Evolutionary conservation across 345 rosid species (phyloP), one percentile per base, ranked within the genome.

Genomic region (Eutrema yunnanense): DNA sequence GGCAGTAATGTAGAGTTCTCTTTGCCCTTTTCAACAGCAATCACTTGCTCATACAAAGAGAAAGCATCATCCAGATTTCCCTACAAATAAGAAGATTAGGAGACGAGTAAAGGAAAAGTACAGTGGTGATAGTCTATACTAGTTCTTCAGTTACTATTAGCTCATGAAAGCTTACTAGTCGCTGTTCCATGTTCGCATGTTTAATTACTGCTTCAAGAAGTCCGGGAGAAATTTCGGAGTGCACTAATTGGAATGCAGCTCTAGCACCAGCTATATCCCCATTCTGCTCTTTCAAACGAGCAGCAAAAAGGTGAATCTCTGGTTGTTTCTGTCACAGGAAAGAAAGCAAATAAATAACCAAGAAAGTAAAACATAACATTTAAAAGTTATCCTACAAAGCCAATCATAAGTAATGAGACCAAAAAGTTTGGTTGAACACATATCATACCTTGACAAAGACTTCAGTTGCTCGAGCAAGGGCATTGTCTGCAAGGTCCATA

Each of bases 141-240:
- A 62, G 41, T 74, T 59, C 19, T 63, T 55, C 11, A 81, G 27
- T 14, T 60, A 69, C 55, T 52, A 66, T 27, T 65, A 48, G 65
- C 52, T 43, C 43, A 44, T 40, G 60, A 26, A 77, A 66, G 46
- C 89, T 69, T 84, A 92, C 98, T 83, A 82, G 82, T 49, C 98
- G 84, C 13, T n/a, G 74, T 79, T 96, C 99, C 99, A 96, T 92
- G 81, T 92, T 87, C 3, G 97, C 98, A 78, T 96, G 99, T 81
- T 90, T 92, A 27, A 84, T 82, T 78, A 96, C 87, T 42, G 98
- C 99, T 84, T 96, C 99, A 67, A 96, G 78, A 67, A 96, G 89
- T 59, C 96, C 99, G 14, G 99, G 99, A 36, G 99, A 79, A 68
- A 86, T 85, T 84, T 96, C 97, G 69, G 86, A 30, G 71, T 96